These are phyloP conservation scores for Nitzschia inconspicua DNA, from an alignment of 108 stramenopile genomes.

Conservation along the genomic window DNA sequence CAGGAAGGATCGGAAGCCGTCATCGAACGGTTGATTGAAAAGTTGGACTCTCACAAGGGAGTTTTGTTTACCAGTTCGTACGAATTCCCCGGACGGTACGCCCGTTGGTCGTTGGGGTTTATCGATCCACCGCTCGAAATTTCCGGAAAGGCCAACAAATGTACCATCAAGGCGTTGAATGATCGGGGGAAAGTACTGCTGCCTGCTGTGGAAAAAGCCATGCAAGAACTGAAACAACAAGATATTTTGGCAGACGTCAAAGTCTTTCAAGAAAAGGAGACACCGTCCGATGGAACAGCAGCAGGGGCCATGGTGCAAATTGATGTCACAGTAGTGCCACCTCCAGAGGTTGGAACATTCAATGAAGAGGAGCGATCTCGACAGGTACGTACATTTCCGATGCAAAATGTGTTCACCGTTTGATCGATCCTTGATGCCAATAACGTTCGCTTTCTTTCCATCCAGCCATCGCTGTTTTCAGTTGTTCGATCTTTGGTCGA, in stretches of 20 bases:
- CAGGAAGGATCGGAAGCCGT: constrained; percentile 34
- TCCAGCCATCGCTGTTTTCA: constrained; percentile 87
- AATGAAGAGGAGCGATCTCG: constrained; percentile 93
- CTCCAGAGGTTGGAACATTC: constrained; percentile 79
- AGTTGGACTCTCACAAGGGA: constrained; percentile 81
- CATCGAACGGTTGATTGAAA: constrained; percentile 85
- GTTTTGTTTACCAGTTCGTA: constrained; percentile 86
- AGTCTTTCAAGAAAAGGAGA: constrained; percentile 12
- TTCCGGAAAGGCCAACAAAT: constrained; percentile 69
- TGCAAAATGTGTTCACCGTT: neutral
- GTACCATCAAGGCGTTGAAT: constrained; percentile 87
- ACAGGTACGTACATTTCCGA: constrained; percentile 47
- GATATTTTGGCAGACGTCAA: constrained; percentile 48
- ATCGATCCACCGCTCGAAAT: constrained; percentile 92
- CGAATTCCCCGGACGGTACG: constrained; percentile 96
- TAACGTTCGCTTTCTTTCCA: neutral
- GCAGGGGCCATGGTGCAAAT: constrained; percentile 21
- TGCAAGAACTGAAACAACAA: constrained; percentile 55
- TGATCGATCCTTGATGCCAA: neutral
- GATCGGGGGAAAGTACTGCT: constrained; percentile 77
- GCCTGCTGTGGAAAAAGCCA: constrained; percentile 71
- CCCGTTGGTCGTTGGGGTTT: constrained; percentile 92
- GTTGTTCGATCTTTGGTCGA: constrained; percentile 88
- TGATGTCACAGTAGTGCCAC: constrained; percentile 68
- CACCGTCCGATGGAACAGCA: neutral